Conservation (phyloP, 2,329 filamentous ascomycete genomes). For the Aspergillus sp. region DNA sequence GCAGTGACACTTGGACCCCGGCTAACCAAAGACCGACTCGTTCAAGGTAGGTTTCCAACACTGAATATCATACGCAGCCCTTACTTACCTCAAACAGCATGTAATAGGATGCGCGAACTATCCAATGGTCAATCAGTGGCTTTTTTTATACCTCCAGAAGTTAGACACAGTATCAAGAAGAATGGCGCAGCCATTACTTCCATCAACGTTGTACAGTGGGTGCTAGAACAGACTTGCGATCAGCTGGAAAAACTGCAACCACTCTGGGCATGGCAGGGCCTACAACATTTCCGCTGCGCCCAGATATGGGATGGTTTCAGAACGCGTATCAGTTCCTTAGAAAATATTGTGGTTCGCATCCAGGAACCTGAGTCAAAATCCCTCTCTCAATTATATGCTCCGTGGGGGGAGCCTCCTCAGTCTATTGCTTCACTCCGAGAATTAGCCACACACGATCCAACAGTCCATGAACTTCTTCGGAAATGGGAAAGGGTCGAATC, state of each 20-base stretch:
- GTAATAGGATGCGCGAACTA: too few species aligned
- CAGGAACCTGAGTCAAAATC: slow-evolving; percentile 53
- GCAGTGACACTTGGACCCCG: slow-evolving; percentile 65
- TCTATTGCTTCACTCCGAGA: background rate
- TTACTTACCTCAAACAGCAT: too few species aligned
- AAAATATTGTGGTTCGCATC: slow-evolving; percentile 49
- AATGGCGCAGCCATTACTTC: slow-evolving; percentile 49
- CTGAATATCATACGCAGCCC: too few species aligned
- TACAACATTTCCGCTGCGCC: slow-evolving; percentile 47
- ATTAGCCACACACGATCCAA: background rate
- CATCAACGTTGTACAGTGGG: slow-evolving; percentile 59
- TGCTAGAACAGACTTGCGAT: slow-evolving; percentile 56
- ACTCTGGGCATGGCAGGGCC: slow-evolving; percentile 63
- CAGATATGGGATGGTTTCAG: slow-evolving; percentile 32
- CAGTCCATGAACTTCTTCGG: slow-evolving; percentile 3
- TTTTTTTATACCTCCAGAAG: too few species aligned
- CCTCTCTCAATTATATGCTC: slow-evolving; percentile 44
- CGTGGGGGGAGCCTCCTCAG: background rate
- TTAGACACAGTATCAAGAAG: slow-evolving; percentile 45
- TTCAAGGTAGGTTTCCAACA: slow-evolving; percentile 55
- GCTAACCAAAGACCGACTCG: slow-evolving; percentile 66
- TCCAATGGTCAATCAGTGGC: too few species aligned
- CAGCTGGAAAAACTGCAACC: slow-evolving; percentile 52
- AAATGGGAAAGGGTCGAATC: slow-evolving; percentile 30
- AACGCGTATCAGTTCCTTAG: slow-evolving; percentile 41